A percentile compares a stretch with the other conserved stretches of the same genome.
Conservation (phyloP, 257 asterid genomes). For the Solanum etuberosum region DNA sequence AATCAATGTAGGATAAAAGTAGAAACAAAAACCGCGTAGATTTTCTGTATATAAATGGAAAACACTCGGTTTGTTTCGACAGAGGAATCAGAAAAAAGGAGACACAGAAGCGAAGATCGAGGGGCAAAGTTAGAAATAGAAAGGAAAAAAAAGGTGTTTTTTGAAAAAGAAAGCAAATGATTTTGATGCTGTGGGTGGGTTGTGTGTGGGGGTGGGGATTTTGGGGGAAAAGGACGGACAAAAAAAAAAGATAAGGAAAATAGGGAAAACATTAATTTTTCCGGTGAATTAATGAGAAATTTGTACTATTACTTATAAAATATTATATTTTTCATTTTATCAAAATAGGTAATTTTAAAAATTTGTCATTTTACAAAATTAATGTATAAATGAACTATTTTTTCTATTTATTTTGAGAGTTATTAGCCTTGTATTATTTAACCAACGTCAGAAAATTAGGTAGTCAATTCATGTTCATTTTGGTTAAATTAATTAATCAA, state of each 20-base stretch:
- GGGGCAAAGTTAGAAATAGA: constrained; percentile 26
- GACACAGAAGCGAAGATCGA: constrained; percentile 20
- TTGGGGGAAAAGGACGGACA: too few species aligned
- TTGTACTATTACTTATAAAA: too few species aligned
- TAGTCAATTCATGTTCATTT: too few species aligned
- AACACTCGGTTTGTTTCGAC: not conserved
- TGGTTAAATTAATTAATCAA: not conserved
- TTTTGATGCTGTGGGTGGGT: not conserved
- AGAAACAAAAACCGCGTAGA: not conserved
- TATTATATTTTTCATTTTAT: too few species aligned
- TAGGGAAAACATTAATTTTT: not conserved
- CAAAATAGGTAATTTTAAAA: too few species aligned
- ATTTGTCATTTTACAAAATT: not conserved
- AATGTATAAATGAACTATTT: too few species aligned
- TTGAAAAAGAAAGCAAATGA: not conserved
- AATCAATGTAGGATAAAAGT: constrained; percentile 15
- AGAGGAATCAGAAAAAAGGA: not conserved
- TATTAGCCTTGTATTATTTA: too few species aligned
- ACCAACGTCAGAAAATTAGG: too few species aligned
- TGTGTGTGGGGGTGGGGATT: not conserved
- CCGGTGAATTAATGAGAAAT: too few species aligned
- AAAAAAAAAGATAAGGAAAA: not conserved
- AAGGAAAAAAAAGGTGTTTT: constrained; percentile 20
- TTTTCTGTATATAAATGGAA: not conserved
- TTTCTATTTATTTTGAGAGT: too few species aligned